A percentile compares a stretch with the other conserved stretches of the same genome.
Evolutionary conservation across 345 rosid genomes (phyloP).

Genomic region (Corymbia maculata): DNA sequence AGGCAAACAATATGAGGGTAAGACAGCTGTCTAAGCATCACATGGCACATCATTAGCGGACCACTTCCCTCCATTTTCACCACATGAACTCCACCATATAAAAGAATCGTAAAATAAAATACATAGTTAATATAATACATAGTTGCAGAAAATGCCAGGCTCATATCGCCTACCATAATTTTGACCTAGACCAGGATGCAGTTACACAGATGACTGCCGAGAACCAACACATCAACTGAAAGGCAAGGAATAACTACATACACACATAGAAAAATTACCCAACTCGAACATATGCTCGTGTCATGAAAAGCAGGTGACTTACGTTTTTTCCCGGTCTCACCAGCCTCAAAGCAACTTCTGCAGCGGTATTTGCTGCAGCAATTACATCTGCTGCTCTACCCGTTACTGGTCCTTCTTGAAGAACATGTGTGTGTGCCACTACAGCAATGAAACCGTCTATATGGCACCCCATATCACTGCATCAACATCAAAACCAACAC

Average conservation of each 20-base stretch:
- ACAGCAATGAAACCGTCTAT: constrained; percentile 98
- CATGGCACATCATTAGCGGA: not conserved
- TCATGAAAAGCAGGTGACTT: not conserved
- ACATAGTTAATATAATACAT: not conserved
- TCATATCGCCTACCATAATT: not conserved
- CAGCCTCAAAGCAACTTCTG: constrained; percentile 97
- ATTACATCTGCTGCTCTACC: constrained; percentile 89
- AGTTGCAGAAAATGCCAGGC: not conserved
- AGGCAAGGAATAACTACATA: not conserved
- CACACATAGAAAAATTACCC: not conserved
- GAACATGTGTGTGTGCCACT: constrained; percentile 81
- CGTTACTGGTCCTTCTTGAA: constrained; percentile 58
- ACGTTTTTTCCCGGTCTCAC: constrained; percentile 98
- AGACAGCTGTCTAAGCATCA: not conserved
- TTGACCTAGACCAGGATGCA: not conserved
- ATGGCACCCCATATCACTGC: constrained; percentile 95
- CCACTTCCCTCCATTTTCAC: not conserved
- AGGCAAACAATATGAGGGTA: not conserved
- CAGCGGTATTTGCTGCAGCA: constrained; percentile 89
- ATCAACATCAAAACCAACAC: not conserved
- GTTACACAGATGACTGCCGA: not conserved
- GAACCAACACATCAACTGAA: not conserved
- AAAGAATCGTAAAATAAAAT: not conserved
- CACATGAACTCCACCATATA: not conserved
- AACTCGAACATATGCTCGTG: not conserved